Percentiles rank a stretch among this genome's conserved stretches.
These are phyloP conservation scores for Mycosarcoma maydis DNA, from an alignment of 1,284 basidiomycete genomes.

Conservation along the genomic window DNA sequence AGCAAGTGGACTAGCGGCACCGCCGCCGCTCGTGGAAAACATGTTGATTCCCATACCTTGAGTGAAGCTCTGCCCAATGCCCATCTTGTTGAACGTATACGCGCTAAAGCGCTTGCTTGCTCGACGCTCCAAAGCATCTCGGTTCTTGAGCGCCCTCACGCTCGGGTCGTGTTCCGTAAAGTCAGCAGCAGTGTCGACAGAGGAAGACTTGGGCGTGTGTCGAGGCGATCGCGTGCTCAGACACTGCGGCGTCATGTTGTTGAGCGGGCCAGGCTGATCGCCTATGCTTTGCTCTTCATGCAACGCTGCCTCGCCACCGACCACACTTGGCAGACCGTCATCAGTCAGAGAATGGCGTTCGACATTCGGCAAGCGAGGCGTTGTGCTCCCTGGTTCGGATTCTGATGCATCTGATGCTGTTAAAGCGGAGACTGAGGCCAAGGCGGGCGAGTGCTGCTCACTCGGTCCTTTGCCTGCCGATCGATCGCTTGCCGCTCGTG, in stretches of 20 bases:
- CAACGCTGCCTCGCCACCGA: constrained; percentile 1
- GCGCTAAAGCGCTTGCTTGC: constrained; percentile 96
- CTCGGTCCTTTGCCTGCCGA: constrained; percentile 11
- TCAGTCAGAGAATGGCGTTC: constrained; percentile 45
- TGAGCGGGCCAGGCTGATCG: constrained; percentile 24
- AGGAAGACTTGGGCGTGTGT: constrained; percentile 39
- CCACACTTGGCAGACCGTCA: background rate
- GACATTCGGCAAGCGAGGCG: constrained; percentile 27
- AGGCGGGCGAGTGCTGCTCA: constrained; percentile 18
- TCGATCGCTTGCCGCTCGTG: constrained; percentile 24
- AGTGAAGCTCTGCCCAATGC: constrained; percentile 66
- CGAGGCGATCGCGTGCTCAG: constrained; percentile 28
- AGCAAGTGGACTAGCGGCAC: constrained; percentile 36
- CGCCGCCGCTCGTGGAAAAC: constrained; percentile 19
- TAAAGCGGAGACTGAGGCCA: constrained; percentile 13
- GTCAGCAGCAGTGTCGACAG: constrained; percentile 31
- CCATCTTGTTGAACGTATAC: constrained; percentile 95
- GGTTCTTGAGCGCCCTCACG: constrained; percentile 85
- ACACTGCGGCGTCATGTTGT: constrained; percentile 28
- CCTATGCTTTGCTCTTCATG: constrained; percentile 16
- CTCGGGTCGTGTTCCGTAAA: constrained; percentile 80
- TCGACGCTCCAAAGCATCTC: constrained; percentile 85
- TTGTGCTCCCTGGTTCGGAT: constrained; percentile 24
- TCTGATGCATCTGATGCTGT: constrained; percentile 22
- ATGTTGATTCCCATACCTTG: constrained; percentile 45